Percentiles rank a stretch among this genome's conserved stretches.
phyloP scores from a whole-genome alignment of 495 filamentous ascomycete genomes.

The Chlorociboria aeruginascens region DNA sequence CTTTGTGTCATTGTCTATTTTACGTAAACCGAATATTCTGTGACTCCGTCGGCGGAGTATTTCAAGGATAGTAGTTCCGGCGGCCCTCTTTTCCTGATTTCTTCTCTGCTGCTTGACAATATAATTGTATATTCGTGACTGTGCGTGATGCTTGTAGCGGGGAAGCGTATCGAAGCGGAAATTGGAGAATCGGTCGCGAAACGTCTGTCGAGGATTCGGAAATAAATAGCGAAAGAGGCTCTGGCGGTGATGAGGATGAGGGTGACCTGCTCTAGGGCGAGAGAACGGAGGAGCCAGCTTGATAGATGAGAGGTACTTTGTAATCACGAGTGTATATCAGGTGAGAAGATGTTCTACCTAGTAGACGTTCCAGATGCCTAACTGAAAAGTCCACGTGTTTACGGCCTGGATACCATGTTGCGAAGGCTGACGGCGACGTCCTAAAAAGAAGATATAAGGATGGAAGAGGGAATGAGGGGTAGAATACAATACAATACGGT shows the following conservation, averaged over 20 bases:
- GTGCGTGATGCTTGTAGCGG: conserved; percentile 51
- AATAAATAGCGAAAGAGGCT: conserved; percentile 19
- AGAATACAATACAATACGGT: too few species aligned
- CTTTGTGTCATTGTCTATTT: conserved; percentile 13
- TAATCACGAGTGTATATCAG: too few species aligned
- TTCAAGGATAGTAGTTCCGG: conserved; percentile 36
- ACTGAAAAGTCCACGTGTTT: too few species aligned
- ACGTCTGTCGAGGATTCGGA: conserved; percentile 10
- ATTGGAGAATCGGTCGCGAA: conserved; percentile 44
- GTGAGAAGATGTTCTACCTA: too few species aligned
- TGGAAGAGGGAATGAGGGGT: too few species aligned
- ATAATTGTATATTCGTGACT: conserved; percentile 64
- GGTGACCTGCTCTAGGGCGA: conserved; percentile 14
- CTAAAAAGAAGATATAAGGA: too few species aligned
- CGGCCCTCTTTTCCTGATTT: conserved; percentile 30
- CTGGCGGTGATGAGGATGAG: conserved; percentile 17
- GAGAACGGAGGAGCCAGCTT: conserved; percentile 13
- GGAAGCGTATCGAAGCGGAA: conserved; percentile 68
- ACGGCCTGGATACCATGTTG: too few species aligned
- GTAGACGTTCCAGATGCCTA: too few species aligned
- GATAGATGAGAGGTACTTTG: too few species aligned
- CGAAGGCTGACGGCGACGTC: too few species aligned
- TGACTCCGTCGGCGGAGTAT: conserved; percentile 35
- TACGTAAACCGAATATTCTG: conserved; percentile 21
- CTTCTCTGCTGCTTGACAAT: conserved; percentile 51